Percentiles rank a stretch among this genome's conserved stretches.
Evolutionary conservation across 2,329 filamentous ascomycete species (phyloP).

Genomic region (Penicillium sp.): DNA sequence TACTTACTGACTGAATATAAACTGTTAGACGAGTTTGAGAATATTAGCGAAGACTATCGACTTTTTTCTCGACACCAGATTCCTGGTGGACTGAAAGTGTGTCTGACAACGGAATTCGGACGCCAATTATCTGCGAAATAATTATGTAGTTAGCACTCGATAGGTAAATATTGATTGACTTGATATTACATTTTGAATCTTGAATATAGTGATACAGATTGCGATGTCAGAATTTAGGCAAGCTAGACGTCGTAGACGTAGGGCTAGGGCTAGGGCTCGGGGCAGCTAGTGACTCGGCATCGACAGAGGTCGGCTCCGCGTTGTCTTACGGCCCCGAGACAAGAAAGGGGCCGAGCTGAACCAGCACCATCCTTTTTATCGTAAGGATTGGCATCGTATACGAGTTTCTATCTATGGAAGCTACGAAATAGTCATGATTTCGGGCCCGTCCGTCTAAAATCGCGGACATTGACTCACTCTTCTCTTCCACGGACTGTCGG

Average conservation of each 20-base stretch:
- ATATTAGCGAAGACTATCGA: slow-evolving; percentile 24
- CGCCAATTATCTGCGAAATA: slow-evolving; percentile 14
- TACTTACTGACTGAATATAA: background rate
- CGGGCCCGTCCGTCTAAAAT: too few species aligned
- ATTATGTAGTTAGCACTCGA: background rate
- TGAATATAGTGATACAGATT: background rate
- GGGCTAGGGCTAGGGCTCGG: too few species aligned
- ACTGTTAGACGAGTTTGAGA: slow-evolving; percentile 27
- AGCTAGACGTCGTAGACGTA: background rate
- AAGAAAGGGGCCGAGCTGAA: too few species aligned
- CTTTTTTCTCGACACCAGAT: slow-evolving; percentile 23
- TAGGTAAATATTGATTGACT: background rate
- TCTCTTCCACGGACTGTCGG: background rate
- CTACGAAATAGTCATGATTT: too few species aligned
- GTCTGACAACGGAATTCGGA: slow-evolving; percentile 25
- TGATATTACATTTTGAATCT: background rate
- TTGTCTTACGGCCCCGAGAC: too few species aligned
- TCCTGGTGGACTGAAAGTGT: slow-evolving; percentile 28
- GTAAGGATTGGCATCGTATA: too few species aligned
- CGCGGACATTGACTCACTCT: too few species aligned
- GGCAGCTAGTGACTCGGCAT: too few species aligned
- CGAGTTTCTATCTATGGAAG: too few species aligned
- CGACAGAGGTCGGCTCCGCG: too few species aligned
- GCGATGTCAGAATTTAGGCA: too few species aligned
- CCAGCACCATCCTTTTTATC: too few species aligned